Percentiles rank a stretch among this genome's conserved stretches.
Evolutionary conservation across 169 alveolate genomes (phyloP).

Genomic region (Plasmodium gonderi): DNA sequence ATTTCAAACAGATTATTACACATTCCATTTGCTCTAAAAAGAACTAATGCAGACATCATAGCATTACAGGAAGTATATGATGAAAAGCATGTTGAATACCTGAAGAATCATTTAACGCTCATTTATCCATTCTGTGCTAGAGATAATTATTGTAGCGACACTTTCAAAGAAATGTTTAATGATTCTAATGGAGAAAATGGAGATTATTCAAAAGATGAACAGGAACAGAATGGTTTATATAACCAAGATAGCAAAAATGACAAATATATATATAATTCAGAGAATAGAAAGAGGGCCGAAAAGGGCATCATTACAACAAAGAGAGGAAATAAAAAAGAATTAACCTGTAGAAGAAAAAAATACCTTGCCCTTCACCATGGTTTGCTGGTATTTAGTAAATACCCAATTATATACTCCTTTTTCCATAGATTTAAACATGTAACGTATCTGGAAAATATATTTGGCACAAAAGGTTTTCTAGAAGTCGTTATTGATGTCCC

Average conservation of each 20-base stretch:
- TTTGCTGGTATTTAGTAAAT: slow-evolving; percentile 89
- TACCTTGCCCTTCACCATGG: slow-evolving; percentile 87
- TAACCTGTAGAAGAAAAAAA: slow-evolving; percentile 10
- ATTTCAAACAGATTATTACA: slow-evolving; percentile 87
- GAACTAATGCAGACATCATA: slow-evolving; percentile 89
- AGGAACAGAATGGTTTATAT: too few relatives aligned
- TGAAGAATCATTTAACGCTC: slow-evolving; percentile 82
- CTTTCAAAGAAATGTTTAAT: not conserved
- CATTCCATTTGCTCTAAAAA: slow-evolving; percentile 88
- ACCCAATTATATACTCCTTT: slow-evolving; percentile 87
- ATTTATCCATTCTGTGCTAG: slow-evolving; percentile 88
- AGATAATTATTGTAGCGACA: slow-evolving; percentile 60
- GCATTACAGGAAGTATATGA: slow-evolving; percentile 92
- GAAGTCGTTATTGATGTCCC: slow-evolving; percentile 90
- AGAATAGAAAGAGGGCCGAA: not conserved
- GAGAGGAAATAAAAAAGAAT: not conserved
- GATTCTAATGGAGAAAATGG: not conserved
- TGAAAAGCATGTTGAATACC: slow-evolving; percentile 87
- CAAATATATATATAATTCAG: not conserved
- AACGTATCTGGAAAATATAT: slow-evolving; percentile 88
- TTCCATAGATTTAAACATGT: slow-evolving; percentile 90
- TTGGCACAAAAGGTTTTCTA: slow-evolving; percentile 90
- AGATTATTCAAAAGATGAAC: not conserved
- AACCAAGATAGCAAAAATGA: not conserved
- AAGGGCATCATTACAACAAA: not conserved